Evolutionary conservation across 2,329 filamentous ascomycete genomes (phyloP), one percentile per base, ranked within the genome.

Genomic region (Diplocarpon mali): DNA sequence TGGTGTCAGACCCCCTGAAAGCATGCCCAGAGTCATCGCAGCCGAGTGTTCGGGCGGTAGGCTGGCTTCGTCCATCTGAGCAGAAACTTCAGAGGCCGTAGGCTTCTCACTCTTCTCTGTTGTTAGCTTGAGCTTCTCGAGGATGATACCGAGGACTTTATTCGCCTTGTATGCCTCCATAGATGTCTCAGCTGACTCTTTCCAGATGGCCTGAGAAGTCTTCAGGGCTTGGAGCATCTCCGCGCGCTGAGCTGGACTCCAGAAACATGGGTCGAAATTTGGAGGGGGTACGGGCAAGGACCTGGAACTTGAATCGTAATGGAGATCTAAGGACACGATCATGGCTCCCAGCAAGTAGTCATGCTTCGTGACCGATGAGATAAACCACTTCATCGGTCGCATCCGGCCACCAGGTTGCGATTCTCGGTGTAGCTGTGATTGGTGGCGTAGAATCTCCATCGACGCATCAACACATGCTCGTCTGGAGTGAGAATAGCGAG

Each of bases 161-260:
- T 78, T 78, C 1, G 87, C 90, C 66, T 96, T 96, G 67, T 81
- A 89, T 0, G 89, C 87, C 54, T 96, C 90, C 67, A 95, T 83
- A 1, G 84, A 92, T 17, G 79, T 72, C 44, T 92, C 82, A 2
- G 80, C 76, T 10, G 88, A 69, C 9, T 77, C 78, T 39, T 83
- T 80, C 88, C 89, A 96, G 45, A 96, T 92, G 14, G 74, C 70
- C 37, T 77, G 75, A 8, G 84, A 84, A 14, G 73, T 73, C 58
- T 89, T 81, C 2, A 96, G 73, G 1, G 80, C 76, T 16, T 70
- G 65, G 27, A 92, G 71, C 85, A 95, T 93, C 53, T 85, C 83
- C 27, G 77, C 70, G 9, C 83, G 75, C 60, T 81, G 74, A 42
- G 73, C 69, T 1, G 67, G 64, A 3, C 70, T 73, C 75, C 77